These are phyloP conservation scores for Fusarium subtropicale DNA, from an alignment of 2,329 filamentous ascomycete species.

Conservation along the genomic window DNA sequence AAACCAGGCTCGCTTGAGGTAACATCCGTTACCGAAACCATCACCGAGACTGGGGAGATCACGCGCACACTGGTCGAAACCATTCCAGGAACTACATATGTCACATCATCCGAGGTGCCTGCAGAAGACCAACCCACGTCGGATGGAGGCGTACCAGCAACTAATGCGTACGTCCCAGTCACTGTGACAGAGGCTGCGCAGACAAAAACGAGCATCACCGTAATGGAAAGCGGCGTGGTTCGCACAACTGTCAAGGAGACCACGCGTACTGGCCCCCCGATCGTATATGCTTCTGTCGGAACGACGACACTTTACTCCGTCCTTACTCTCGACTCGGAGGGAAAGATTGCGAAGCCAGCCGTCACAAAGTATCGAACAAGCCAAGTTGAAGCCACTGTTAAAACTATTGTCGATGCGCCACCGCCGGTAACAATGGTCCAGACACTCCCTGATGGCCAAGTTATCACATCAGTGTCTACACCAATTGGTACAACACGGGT, in stretches of 20 bases:
- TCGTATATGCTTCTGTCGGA: slow-evolving; percentile 30
- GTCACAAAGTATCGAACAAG: slow-evolving; percentile 30
- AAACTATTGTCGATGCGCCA: slow-evolving; percentile 29
- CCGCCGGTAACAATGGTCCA: slow-evolving; percentile 18
- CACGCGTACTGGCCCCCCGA: slow-evolving; percentile 20
- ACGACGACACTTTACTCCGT: slow-evolving; percentile 37
- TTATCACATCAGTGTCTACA: slow-evolving; percentile 26
- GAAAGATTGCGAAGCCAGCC: slow-evolving; percentile 10
- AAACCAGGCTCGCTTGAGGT: slow-evolving; percentile 12
- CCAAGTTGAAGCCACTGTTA: slow-evolving; percentile 27
- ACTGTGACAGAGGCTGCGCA: slow-evolving; percentile 8
- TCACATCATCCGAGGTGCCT: slow-evolving; percentile 1
- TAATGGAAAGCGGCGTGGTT: slow-evolving; percentile 8
- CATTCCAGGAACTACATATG: neutral
- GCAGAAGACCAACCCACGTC: neutral
- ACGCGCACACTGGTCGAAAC: slow-evolving; percentile 3
- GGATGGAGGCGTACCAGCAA: neutral
- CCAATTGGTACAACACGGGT: slow-evolving; percentile 24
- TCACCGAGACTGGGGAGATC: slow-evolving; percentile 15
- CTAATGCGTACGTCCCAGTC: neutral
- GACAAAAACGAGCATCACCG: slow-evolving; percentile 16
- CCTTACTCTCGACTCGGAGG: slow-evolving; percentile 23
- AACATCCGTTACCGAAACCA: neutral
- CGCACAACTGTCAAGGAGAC: slow-evolving; percentile 14
- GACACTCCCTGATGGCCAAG: slow-evolving; percentile 27